Conservation (phyloP, 768 basidiomycete species). For the Sporobolomyces pararoseus region DNA sequence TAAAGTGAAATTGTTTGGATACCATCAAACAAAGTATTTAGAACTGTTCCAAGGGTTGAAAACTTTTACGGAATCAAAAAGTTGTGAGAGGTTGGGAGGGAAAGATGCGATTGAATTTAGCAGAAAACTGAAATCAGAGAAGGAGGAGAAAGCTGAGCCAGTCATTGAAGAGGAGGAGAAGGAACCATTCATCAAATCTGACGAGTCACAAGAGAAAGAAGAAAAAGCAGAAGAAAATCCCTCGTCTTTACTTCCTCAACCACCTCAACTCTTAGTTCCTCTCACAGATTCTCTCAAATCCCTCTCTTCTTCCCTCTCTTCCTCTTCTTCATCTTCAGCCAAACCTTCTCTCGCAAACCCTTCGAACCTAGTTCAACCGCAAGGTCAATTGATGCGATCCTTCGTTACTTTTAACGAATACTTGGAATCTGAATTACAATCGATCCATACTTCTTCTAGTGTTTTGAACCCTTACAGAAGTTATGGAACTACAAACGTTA, state of each 20-base stretch:
- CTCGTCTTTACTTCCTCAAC: neutral
- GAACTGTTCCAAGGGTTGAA: neutral
- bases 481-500: neutral
- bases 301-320: neutral
- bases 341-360: neutral
- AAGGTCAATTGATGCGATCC: constrained; percentile 26
- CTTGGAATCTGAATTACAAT: constrained; percentile 30
- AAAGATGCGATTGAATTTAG: constrained; percentile 5
- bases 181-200: neutral
- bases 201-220: neutral
- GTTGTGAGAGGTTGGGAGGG: constrained; percentile 2
- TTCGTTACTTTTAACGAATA: constrained; percentile 35
- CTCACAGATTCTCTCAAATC: neutral
- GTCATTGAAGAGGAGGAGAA: neutral
- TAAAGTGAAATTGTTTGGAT: neutral
- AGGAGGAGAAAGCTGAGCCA: neutral
- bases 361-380: constrained; percentile 37
- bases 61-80: neutral
- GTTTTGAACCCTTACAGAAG: constrained; percentile 19
- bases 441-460: constrained; percentile 1
- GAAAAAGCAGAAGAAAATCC: neutral
- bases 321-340: neutral
- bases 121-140: neutral
- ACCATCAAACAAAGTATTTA: constrained; percentile 2
- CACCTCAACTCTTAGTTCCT: constrained; percentile 4